These are phyloP conservation scores for Saposhnikovia divaricata DNA, from an alignment of 129 eudicot genomes.

Conservation along the genomic window DNA sequence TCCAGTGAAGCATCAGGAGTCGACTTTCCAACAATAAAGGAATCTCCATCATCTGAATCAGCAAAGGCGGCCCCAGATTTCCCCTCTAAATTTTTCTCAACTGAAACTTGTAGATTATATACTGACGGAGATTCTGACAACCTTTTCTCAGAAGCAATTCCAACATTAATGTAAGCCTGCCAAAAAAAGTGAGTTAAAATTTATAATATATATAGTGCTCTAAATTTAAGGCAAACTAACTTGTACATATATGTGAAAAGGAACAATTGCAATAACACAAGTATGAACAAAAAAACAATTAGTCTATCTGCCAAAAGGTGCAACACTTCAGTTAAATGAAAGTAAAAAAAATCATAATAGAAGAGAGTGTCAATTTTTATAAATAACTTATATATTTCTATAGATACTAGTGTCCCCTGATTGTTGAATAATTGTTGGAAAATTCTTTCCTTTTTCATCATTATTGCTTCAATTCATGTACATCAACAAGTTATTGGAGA, in stretches of 20 bases:
- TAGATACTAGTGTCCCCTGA: not conserved
- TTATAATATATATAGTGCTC: not conserved
- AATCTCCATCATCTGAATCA: conserved; percentile 70
- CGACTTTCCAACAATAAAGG: conserved; percentile 54
- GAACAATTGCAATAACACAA: not conserved
- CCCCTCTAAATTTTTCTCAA: conserved; percentile 39
- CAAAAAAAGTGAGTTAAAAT: conserved; percentile 14
- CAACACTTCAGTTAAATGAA: not conserved
- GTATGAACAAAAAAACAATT: not conserved
- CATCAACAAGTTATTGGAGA: not conserved
- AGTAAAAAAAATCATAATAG: not conserved
- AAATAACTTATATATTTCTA: not conserved
- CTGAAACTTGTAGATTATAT: conserved; percentile 44
- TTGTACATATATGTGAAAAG: not conserved
- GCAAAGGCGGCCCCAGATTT: conserved; percentile 33
- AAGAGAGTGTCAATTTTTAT: not conserved
- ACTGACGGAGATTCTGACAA: conserved; percentile 29
- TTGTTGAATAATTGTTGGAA: not conserved
- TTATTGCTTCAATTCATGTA: not conserved
- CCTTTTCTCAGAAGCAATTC: conserved; percentile 75
- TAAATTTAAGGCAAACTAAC: not conserved
- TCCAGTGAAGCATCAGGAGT: conserved; percentile 17
- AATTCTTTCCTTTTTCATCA: not conserved
- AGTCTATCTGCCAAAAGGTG: not conserved
- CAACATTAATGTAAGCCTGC: conserved; percentile 93